Percentiles rank a stretch among this genome's conserved stretches.
Evolutionary conservation across 805 yeast species (phyloP).

Genomic region (Diddensiella santjacobensis): DNA sequence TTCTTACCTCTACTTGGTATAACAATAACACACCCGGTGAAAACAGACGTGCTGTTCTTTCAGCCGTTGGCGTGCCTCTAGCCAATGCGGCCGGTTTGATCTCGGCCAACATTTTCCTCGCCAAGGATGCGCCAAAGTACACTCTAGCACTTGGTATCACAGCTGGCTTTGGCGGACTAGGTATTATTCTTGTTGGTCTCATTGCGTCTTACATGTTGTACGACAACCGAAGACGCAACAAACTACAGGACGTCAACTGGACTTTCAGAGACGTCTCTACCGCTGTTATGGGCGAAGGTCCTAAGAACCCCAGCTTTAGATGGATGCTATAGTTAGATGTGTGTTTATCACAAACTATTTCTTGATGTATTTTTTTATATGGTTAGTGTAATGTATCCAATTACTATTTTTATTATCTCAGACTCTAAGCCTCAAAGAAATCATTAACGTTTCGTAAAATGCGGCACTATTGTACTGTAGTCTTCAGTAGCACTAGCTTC

Average conservation of each 20-base stretch:
- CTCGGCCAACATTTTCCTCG: constrained; percentile 48
- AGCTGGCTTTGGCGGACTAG: constrained; percentile 45
- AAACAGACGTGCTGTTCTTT: constrained; percentile 43
- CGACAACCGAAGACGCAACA: constrained; percentile 39
- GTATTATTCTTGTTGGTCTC: constrained; percentile 34
- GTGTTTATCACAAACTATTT: too few species aligned
- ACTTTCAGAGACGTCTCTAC: constrained; percentile 30
- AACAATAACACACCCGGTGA: constrained; percentile 47
- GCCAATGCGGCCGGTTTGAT: constrained; percentile 58
- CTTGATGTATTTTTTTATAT: too few species aligned
- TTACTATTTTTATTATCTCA: too few species aligned
- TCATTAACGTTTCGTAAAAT: too few species aligned
- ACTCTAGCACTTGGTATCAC: constrained; percentile 48
- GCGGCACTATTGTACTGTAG: too few species aligned
- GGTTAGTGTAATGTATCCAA: too few species aligned
- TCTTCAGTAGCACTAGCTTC: too few species aligned
- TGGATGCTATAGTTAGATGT: constrained; percentile 42
- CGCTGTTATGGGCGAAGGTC: constrained; percentile 42
- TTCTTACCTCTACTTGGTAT: constrained; percentile 49
- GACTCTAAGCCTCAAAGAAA: too few species aligned
- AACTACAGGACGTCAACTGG: constrained; percentile 21
- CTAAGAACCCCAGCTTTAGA: constrained; percentile 42
- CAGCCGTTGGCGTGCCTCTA: constrained; percentile 50
- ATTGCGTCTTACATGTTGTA: constrained; percentile 38
- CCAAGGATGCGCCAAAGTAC: constrained; percentile 51